Evolutionary conservation across 345 rosid genomes (phyloP).

Genomic region (Boechera divaricarpa): DNA sequence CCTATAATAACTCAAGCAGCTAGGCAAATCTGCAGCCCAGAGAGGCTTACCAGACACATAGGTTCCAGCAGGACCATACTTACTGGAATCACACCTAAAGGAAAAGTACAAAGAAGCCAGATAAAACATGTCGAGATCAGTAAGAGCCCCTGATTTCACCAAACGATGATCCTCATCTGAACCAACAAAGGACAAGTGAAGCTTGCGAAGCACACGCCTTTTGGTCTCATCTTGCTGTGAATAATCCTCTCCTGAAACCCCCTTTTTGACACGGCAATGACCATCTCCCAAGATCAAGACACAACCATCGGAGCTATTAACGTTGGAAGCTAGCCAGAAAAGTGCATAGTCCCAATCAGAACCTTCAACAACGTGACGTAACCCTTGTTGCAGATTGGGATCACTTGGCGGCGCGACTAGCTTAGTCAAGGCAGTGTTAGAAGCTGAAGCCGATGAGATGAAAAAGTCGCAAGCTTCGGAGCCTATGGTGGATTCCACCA

Average conservation of each 20-base stretch:
- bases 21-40: slow-evolving; percentile 65
- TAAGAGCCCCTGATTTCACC: slow-evolving; percentile 53
- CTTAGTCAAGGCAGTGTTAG: slow-evolving; percentile 45
- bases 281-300: slow-evolving; percentile 92
- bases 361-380: slow-evolving; percentile 67
- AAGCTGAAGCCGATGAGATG: slow-evolving; percentile 56
- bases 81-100: slow-evolving; percentile 60
- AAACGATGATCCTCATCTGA: slow-evolving; percentile 52
- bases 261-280: slow-evolving; percentile 50
- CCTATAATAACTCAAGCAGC: slow-evolving; percentile 65
- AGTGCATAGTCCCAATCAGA: slow-evolving; percentile 82
- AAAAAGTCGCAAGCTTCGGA: slow-evolving; percentile 74
- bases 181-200: slow-evolving; percentile 60
- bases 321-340: slow-evolving; percentile 66
- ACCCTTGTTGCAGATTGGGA: slow-evolving; percentile 64
- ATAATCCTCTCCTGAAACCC: slow-evolving; percentile 47
- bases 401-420: slow-evolving; percentile 57
- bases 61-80: slow-evolving; percentile 65
- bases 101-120: slow-evolving; percentile 69
- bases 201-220: slow-evolving; percentile 70
- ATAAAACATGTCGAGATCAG: slow-evolving; percentile 78
- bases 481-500: slow-evolving; percentile 82
- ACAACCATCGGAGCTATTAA: slow-evolving; percentile 70
- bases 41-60: slow-evolving; percentile 63
- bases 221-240: slow-evolving; percentile 63